Base-by-base conservation (phyloP, 768 basidiomycete species). In the Galerina marginata region DNA sequence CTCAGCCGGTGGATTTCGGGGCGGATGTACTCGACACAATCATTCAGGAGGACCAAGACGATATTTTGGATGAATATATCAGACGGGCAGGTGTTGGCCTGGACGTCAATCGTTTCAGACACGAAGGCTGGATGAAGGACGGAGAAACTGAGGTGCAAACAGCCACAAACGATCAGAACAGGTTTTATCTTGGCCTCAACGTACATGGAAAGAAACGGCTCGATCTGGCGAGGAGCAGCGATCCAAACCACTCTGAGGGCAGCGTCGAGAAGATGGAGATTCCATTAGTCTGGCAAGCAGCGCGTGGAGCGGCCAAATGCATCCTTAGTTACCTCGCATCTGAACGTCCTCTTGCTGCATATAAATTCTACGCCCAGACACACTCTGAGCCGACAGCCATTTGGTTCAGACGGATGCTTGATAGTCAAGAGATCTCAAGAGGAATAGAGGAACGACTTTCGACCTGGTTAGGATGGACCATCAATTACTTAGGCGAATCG, bases 161-260 rank as follows among this genome's bases (percentile, higher is more conserved):
- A 9, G 64, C 69, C 11, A 61, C 69, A 43, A 77, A 79, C 62
- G 79, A 80, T 62, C 62, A 70, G 55, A 77, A 80, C 66, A 77
- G 72, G 66, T 45, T 81, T 0, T 89, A 88, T 64, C 81, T 87
- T 14, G 86, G 87, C 0, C 75, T 89, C 44, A 81, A 81, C 54
- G 83, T 88, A 16, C 84, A 86, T 59, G 86, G 86, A n/a, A 86
- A 85, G 75, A 87, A 88, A 65, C 76, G 84, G 4, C 75, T 76
- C 11, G 85, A 87, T 63, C 74, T 87, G 9, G 82, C 83, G 0
- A 74, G 67, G 54, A 80, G 76, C 64, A 80, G 80, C 49, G 85
- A 86, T 62, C 83, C 84, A 0, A 76, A 82, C 58, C 79, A 79
- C 2, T 46, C 54, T 20, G 29, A 33, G 7, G 47, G 61, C 7